A percentile compares a stretch with the other conserved stretches of the same genome.
Evolutionary conservation across 352 stramenopile species (phyloP).

Genomic region (Phytophthora podocarpi): DNA sequence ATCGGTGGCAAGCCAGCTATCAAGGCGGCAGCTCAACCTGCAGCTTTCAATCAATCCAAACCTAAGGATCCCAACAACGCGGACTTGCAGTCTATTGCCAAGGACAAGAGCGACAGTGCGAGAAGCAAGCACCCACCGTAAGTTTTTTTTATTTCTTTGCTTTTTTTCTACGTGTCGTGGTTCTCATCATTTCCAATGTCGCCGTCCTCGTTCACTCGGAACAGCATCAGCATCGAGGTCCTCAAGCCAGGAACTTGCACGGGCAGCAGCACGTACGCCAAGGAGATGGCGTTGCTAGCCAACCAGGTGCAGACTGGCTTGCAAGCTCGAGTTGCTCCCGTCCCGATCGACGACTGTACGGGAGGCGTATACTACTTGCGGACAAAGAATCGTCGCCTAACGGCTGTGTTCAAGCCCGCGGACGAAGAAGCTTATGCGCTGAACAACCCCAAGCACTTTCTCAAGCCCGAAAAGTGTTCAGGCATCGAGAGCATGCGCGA

Average conservation of each 20-base stretch:
- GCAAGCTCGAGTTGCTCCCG: slow-evolving; percentile 36
- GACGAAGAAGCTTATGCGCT: slow-evolving; percentile 70
- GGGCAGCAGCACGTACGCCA: slow-evolving; percentile 16
- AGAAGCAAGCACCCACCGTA: slow-evolving; percentile 21
- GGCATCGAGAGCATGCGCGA: slow-evolving; percentile 38
- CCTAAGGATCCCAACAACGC: slow-evolving; percentile 5
- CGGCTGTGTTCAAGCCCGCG: slow-evolving; percentile 64
- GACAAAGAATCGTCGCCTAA: slow-evolving; percentile 44
- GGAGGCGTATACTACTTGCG: slow-evolving; percentile 71
- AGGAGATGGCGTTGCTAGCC: slow-evolving; percentile 28
- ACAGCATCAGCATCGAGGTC: slow-evolving; percentile 28
- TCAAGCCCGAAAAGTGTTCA: slow-evolving; percentile 6
- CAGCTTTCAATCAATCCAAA: slow-evolving; percentile 23
- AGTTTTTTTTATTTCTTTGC: too few species aligned
- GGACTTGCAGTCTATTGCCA: slow-evolving; percentile 9
- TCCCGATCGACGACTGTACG: slow-evolving; percentile 63
- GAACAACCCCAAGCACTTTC: slow-evolving; percentile 65
- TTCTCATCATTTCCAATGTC: slow-evolving; percentile 20
- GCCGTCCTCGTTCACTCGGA: background rate
- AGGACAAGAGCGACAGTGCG: slow-evolving; percentile 2
- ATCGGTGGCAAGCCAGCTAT: slow-evolving; percentile 2
- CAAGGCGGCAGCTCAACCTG: background rate
- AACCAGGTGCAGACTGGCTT: slow-evolving; percentile 43
- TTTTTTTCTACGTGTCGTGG: too few species aligned
- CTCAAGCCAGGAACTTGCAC: slow-evolving; percentile 26